Base-by-base conservation (phyloP, 805 yeast species). In the Wickerhamiella vanderwaltii region DNA sequence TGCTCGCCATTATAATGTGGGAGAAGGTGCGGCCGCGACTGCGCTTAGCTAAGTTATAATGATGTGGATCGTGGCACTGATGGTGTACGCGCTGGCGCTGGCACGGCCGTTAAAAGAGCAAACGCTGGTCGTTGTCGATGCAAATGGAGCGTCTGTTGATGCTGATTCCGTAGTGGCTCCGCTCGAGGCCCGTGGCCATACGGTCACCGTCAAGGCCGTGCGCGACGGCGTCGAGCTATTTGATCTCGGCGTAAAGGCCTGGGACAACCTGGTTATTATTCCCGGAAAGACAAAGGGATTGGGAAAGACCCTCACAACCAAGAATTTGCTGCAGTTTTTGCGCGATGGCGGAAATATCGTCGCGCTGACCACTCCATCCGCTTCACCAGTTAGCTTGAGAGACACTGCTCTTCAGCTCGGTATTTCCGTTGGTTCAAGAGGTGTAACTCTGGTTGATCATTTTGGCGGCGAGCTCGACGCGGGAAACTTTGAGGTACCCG, bases 341-440 rank as follows among this genome's bases (percentile, higher is more conserved):
- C 59, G 71, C 49, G 67, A 64, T 11, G 84, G 88, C 35, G 95
- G 95, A 46, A 81, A 86, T 56, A 57, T 91, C 6, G 53, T 91
- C 13, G 72, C 77, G 11, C 65, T 84, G 11, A 70, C 79, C 0
- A 61, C 70, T 29, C 71, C 77, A 17, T 48, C 52, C 6, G 72
- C 71, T 13, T 54, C 68, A 12, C 73, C 79, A 29, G 83, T 80
- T 19, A 72, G 78, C 15, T 61, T 80, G 25, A 73, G 84, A 46
- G 63, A 71, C 2, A 78, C 80, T 52, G 69, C 84, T 49, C 73
- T 76, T 53, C 85, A 87, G 57, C 62, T 87, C 49, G 98, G 95
- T 24, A 77, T 91, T 39, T 73, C 67, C 53, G 82, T 95, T 44
- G 72, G 91, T 37, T 93, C 95, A 45, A 80, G 75, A 55, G 78